A percentile compares a stretch with the other conserved stretches of the same genome.
These are phyloP conservation scores for Sabuloglossum arenarium DNA, from an alignment of 495 filamentous ascomycete genomes.

Conservation along the genomic window DNA sequence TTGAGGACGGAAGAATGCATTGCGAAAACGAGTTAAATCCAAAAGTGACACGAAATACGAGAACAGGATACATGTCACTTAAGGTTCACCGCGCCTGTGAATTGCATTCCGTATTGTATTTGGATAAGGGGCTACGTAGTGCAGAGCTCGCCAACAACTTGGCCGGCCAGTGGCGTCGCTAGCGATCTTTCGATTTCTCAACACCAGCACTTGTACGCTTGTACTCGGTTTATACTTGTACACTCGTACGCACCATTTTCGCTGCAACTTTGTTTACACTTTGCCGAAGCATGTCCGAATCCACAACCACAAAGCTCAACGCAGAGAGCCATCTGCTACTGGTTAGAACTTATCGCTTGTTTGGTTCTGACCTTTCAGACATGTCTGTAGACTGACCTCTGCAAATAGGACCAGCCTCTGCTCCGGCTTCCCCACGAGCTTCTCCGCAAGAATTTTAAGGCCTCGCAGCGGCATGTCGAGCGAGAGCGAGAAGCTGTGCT, in stretches of 20 bases:
- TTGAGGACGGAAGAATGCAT: background rate
- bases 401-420: slow-evolving; percentile 70
- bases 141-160: background rate
- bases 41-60: background rate
- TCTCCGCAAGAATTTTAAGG: slow-evolving; percentile 79
- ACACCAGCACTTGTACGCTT: background rate
- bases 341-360: slow-evolving; percentile 20
- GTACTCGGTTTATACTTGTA: background rate
- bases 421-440: slow-evolving; percentile 82
- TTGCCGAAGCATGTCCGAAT: slow-evolving; percentile 17
- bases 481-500: slow-evolving; percentile 51
- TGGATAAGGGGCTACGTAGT: too few species aligned
- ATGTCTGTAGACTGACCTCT: background rate
- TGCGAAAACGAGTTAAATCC: too few species aligned
- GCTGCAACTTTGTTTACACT: background rate
- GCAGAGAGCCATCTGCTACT: slow-evolving; percentile 52
- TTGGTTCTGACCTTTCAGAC: slow-evolving; percentile 7
- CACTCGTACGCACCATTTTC: too few species aligned
- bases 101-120: too few species aligned
- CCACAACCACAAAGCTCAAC: slow-evolving; percentile 44
- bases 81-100: too few species aligned
- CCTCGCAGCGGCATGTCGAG: slow-evolving; percentile 63
- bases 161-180: background rate
- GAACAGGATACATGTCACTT: background rate
- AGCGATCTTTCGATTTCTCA: background rate